Base-by-base conservation (phyloP, 78 protist genomes). In the Cyanophora paradoxa region DNA sequence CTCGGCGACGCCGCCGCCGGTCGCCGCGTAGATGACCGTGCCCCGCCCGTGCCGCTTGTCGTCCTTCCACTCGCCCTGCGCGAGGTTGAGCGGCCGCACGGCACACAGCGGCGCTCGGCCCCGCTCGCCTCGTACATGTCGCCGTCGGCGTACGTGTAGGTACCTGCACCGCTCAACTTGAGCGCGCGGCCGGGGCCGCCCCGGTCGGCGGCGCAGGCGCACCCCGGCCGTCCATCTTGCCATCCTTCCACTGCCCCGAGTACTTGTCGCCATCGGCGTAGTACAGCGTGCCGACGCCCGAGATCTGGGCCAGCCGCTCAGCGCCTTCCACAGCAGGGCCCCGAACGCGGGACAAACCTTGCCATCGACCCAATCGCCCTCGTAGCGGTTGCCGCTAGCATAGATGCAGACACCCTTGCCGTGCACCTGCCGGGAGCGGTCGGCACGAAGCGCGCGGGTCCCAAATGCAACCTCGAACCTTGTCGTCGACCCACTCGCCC, bases 1-100 rank as follows among this genome's bases (percentile, higher is more conserved):
- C 39, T 62, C 84, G 0, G 70, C 78, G 8, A 28, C 28, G 34
- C 22, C 72, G 46, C 75, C 86, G 30, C 44, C 64, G 11, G 46
- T 28, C 37, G 72, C 22, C 33, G 65, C 33, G 79, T 80, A 80
- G 30, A 33, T 54, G 22, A 82, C 65, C 3, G 11, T 65, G 3
- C 84, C 84, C 41, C 6, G 0, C 24, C 74, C 79, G 48, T 65
- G 72, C 28, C 75, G 54, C 37, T 65, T 2, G 48, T 73, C 79
- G 50, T 80, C 85, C 70, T 41, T 28, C 77, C 74, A 82, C 69
- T 57, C 85, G n/a, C 84, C 85, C 46, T n/a, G n/a, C n/a, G n/a
- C n/a, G n/a, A 59, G 34, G 58, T 65, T 69, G 30, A 26, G n/a
- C n/a, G n/a, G n/a, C n/a, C n/a, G n/a, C n/a, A n/a, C n/a, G n/a